These are phyloP conservation scores for Piper betle DNA, from an alignment of 164 flowering plant genomes.

Conservation along the genomic window DNA sequence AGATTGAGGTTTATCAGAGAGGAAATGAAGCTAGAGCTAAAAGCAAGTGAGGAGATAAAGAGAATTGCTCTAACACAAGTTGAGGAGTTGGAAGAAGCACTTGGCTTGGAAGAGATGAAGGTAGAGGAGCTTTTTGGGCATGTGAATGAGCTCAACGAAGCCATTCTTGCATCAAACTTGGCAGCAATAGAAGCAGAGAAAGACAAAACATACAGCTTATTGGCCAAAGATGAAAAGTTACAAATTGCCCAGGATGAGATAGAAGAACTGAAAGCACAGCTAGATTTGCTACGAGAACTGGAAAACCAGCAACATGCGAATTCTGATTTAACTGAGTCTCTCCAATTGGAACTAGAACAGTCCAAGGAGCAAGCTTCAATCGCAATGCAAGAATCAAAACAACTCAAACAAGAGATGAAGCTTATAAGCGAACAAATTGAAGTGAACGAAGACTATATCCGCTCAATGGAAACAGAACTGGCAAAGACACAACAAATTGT, in stretches of 20 bases:
- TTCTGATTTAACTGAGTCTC: slow-evolving; percentile 16
- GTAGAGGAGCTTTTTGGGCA: slow-evolving; percentile 23
- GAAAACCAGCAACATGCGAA: slow-evolving; percentile 26
- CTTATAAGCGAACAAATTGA: slow-evolving; percentile 11
- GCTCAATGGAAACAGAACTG: slow-evolving; percentile 22
- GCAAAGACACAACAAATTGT: slow-evolving; percentile 19
- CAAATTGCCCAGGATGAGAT: slow-evolving; percentile 15
- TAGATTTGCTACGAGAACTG: slow-evolving; percentile 17
- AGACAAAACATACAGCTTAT: slow-evolving; percentile 14
- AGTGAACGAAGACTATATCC: slow-evolving; percentile 14
- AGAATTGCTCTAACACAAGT: slow-evolving; percentile 17
- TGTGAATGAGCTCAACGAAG: slow-evolving; percentile 29
- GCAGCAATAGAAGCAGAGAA: slow-evolving; percentile 25
- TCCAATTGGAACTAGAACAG: slow-evolving; percentile 23
- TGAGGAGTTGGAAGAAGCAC: slow-evolving; percentile 21
- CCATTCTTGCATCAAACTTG: slow-evolving; percentile 16
- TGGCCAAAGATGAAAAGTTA: slow-evolving; percentile 24
- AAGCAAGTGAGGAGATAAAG: slow-evolving; percentile 19
- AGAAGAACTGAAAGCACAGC: slow-evolving; percentile 18
- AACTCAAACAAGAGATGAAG: slow-evolving; percentile 15
- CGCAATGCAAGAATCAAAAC: slow-evolving; percentile 11
- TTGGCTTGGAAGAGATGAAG: slow-evolving; percentile 21
- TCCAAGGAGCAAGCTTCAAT: slow-evolving; percentile 22
- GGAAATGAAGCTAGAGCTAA: slow-evolving; percentile 27
- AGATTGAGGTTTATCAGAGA: slow-evolving; percentile 23